A percentile compares a stretch with the other conserved stretches of the same genome.
These are phyloP conservation scores for Solanum hybrid DNA, from an alignment of 305 asterid species.

Conservation along the genomic window DNA sequence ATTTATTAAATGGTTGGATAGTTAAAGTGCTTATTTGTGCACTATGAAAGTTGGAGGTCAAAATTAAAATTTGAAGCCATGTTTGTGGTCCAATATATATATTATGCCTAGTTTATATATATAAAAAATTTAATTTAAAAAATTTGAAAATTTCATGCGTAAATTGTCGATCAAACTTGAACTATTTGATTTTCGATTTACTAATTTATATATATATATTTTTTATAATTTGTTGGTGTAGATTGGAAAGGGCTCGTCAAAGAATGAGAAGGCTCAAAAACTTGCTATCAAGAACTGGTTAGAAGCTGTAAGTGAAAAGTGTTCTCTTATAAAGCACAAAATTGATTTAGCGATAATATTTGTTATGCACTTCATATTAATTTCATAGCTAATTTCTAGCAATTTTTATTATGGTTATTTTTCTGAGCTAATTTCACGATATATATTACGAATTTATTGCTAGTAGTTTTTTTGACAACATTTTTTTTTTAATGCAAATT, in stretches of 20 bases:
- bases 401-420: not conserved
- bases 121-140: too few species aligned
- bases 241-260: constrained; percentile 30
- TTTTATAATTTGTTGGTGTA: not conserved
- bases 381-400: not conserved
- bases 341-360: not conserved
- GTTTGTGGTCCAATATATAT: too few species aligned
- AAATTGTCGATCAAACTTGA: too few species aligned
- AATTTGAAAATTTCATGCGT: too few species aligned
- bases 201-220: not conserved
- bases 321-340: not conserved
- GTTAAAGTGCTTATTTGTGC: too few species aligned
- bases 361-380: not conserved
- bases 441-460: not conserved
- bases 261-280: constrained; percentile 19
- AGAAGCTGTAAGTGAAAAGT: constrained; percentile 27
- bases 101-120: too few species aligned
- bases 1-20: too few species aligned
- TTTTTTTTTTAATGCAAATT: not conserved
- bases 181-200: too few species aligned
- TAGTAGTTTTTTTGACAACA: not conserved
- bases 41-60: too few species aligned
- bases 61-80: too few species aligned
- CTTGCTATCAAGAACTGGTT: constrained; percentile 14
- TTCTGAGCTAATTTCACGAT: not conserved